Evolutionary conservation across 805 yeast species (phyloP), one percentile per base, ranked within the genome.

Genomic region (Saccharomycopsis sp.): DNA sequence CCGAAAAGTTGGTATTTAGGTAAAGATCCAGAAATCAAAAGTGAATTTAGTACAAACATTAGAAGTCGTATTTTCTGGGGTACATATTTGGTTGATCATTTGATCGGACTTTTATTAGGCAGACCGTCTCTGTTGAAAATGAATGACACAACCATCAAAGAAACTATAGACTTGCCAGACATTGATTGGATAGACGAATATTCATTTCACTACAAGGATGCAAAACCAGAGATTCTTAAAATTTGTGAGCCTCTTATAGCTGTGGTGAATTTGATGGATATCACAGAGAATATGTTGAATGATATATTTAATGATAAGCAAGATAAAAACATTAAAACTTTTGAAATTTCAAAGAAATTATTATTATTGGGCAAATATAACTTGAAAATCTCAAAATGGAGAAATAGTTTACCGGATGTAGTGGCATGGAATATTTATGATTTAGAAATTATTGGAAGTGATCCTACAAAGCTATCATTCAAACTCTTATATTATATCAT

Each of bases 31-130:
- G 59, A 59, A 16, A 59, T 62, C n/a, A 56, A 55, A 38, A 36
- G 28, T 26, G 40, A 34, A 14, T 19, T 26, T 21, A 36, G 21
- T 23, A 53, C 53, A 29, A 66, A 62, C 32, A 75, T 79, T 44
- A 65, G 82, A 47, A 70, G 77, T 40, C 62, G 85, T 47, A 74
- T 79, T 8, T 75, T 74, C 56, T 79, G 85, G 85, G 85, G 85
- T 3, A 71, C 79, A 40, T 79, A 72, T 56, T 62, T 78, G 45
- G 80, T 79, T 2, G 85, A 79, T 57, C 83, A 77, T 55, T 74
- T 78, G 53, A 74, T 78, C 28, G 72, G 81, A 54, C 60, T 78
- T 29, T 62, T 77, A 40, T 59, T 77, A 38, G 85, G 85, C 2
- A 60, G 83, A 41, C 81, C 82, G 0, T 70, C 80, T 0, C 60